A percentile compares a stretch with the other conserved stretches of the same genome.
These are phyloP conservation scores for Phytophthora hybrid DNA, from an alignment of 352 stramenopile genomes.

Conservation along the genomic window DNA sequence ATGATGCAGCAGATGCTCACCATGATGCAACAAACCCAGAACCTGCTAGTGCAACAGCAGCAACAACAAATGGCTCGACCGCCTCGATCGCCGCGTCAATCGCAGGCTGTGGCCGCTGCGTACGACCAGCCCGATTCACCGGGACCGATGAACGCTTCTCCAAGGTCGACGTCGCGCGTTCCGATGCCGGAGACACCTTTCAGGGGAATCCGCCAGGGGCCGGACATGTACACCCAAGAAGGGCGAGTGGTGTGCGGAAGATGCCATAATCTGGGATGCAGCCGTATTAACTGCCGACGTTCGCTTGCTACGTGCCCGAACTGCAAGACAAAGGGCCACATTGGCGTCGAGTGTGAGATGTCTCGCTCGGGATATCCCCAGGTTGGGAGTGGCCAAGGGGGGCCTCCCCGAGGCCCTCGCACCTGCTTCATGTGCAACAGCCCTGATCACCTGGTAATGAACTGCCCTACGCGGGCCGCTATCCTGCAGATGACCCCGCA, in stretches of 20 bases:
- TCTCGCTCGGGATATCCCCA: neutral
- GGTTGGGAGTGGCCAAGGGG: neutral
- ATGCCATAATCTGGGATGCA: neutral
- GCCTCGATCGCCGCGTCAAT: neutral
- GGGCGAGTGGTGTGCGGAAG: no score
- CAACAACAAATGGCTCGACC: neutral
- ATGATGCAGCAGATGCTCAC: neutral
- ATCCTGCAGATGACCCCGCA: neutral
- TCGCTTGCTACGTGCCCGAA: neutral
- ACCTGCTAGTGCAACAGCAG: neutral
- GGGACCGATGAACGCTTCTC: neutral
- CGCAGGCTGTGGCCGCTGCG: neutral
- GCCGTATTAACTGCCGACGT: neutral
- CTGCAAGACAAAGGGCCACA: neutral
- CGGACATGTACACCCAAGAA: no score
- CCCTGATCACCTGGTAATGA: no score
- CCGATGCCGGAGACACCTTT: neutral
- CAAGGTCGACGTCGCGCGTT: neutral
- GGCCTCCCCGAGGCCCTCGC: no score
- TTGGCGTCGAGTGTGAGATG: neutral
- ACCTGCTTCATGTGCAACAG: neutral
- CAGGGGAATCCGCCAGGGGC: no score
- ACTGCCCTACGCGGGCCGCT: neutral
- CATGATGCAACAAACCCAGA: neutral
- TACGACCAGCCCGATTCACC: neutral